Conservation (phyloP, 2,329 filamentous ascomycete species). For the Talaromyces pinophilus region DNA sequence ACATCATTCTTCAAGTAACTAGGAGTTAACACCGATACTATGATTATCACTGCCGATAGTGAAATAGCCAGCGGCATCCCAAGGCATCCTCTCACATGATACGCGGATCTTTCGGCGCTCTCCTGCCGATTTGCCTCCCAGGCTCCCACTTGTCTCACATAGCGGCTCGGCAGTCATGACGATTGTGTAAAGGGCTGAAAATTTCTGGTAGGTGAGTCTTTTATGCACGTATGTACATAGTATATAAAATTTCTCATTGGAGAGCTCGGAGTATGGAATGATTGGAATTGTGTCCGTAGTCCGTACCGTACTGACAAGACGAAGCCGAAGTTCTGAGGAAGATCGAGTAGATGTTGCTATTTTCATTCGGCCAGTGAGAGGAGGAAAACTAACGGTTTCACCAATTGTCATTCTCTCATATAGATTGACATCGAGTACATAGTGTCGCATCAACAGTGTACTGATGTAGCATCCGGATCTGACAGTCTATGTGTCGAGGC, state of each 20-base stretch:
- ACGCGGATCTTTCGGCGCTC: constrained; percentile 23
- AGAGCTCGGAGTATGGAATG: background rate
- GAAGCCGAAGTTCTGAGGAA: background rate
- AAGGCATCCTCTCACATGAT: constrained; percentile 20
- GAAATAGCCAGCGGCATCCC: background rate
- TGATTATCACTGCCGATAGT: background rate
- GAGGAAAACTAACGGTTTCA: background rate
- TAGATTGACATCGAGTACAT: background rate
- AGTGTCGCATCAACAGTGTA: background rate
- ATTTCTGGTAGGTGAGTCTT: background rate
- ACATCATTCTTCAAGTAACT: background rate
- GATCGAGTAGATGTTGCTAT: background rate
- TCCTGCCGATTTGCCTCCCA: constrained; percentile 25
- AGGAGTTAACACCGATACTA: background rate
- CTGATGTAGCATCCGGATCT: background rate
- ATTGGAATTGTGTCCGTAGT: background rate
- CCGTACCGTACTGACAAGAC: background rate
- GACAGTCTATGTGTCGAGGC: background rate
- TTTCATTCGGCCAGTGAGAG: background rate
- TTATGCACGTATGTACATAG: background rate
- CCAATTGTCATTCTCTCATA: background rate
- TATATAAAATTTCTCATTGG: background rate
- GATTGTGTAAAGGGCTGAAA: background rate
- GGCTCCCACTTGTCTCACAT: constrained; percentile 23
- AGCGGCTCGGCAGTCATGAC: background rate